Conservation (phyloP, 805 yeast species). For the Saccharomycopsis malanga region DNA sequence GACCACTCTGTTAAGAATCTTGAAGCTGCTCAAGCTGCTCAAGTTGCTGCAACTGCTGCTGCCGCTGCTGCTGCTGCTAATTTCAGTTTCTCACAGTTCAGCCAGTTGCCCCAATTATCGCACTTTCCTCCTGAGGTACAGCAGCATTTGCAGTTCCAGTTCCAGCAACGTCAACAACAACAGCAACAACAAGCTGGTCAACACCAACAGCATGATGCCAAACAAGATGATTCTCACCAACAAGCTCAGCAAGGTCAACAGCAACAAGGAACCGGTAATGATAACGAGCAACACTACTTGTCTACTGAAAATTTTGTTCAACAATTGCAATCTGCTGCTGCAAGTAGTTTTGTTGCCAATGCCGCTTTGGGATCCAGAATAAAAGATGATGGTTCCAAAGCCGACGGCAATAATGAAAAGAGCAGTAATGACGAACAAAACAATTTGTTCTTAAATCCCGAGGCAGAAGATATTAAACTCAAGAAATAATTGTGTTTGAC, state of each 20-base stretch:
- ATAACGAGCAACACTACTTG: background rate
- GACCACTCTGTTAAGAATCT: background rate
- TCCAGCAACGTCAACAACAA: constrained; percentile 18
- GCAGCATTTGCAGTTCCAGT: constrained; percentile 13
- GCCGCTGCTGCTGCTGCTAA: background rate
- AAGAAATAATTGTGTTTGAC: background rate
- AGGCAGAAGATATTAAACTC: constrained; percentile 9
- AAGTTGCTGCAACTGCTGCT: constrained; percentile 3
- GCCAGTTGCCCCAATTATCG: constrained; percentile 2
- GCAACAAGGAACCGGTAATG: constrained; percentile 6
- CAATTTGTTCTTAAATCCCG: constrained; percentile 22
- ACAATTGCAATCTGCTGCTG: constrained; percentile 19
- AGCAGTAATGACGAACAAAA: constrained; percentile 16
- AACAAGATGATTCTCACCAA: constrained; percentile 21
- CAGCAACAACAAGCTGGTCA: constrained; percentile 21
- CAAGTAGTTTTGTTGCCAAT: constrained; percentile 10
- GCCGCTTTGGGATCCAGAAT: constrained; percentile 12
- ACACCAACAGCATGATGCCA: constrained; percentile 22
- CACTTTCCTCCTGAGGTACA: constrained; percentile 1
- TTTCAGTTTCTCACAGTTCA: background rate
- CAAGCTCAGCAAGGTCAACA: constrained; percentile 21
- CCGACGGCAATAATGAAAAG: background rate
- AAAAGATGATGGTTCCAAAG: background rate
- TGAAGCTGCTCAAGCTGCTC: background rate
- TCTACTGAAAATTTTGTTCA: constrained; percentile 18